These are phyloP conservation scores for Quercus gilva DNA, from an alignment of 306 rosid genomes.

Conservation along the genomic window DNA sequence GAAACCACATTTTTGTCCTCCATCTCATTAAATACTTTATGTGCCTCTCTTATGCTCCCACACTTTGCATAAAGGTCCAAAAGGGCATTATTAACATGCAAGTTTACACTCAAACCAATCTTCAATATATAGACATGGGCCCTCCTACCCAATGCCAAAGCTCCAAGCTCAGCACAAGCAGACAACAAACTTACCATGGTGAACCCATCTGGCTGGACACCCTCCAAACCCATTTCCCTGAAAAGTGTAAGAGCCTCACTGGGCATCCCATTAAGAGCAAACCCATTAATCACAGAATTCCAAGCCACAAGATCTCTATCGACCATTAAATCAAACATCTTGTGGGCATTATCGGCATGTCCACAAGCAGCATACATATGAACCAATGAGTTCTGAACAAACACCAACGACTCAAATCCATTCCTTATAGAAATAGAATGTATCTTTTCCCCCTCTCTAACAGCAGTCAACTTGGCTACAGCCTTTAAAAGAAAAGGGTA, in stretches of 20 bases:
- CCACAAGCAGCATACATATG: constrained; percentile 54
- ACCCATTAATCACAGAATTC: constrained; percentile 58
- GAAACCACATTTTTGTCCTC: constrained; percentile 37
- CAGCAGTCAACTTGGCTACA: constrained; percentile 36
- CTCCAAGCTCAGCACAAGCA: constrained; percentile 60
- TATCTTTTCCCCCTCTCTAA: constrained; percentile 43
- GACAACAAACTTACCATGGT: constrained; percentile 58
- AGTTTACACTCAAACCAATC: constrained; percentile 39
- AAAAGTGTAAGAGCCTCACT: constrained; percentile 54
- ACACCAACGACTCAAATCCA: constrained; percentile 49
- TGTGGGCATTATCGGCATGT: constrained; percentile 38
- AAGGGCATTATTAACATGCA: constrained; percentile 40
- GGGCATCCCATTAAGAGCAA: constrained; percentile 56
- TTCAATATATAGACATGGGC: constrained; percentile 44
- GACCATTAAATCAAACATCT: constrained; percentile 48
- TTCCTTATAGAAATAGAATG: constrained; percentile 41
- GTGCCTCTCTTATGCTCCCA: constrained; percentile 46
- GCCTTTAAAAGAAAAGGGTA: constrained; percentile 62
- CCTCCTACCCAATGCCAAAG: constrained; percentile 49
- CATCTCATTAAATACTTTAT: constrained; percentile 39
- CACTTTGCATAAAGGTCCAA: constrained; percentile 56
- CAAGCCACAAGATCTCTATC: constrained; percentile 55
- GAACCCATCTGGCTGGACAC: constrained; percentile 52
- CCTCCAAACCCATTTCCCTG: constrained; percentile 44
- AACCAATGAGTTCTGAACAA: constrained; percentile 55